Evolutionary conservation across 441 rosid species (phyloP).

Genomic region (Syzygium syzygioides): DNA sequence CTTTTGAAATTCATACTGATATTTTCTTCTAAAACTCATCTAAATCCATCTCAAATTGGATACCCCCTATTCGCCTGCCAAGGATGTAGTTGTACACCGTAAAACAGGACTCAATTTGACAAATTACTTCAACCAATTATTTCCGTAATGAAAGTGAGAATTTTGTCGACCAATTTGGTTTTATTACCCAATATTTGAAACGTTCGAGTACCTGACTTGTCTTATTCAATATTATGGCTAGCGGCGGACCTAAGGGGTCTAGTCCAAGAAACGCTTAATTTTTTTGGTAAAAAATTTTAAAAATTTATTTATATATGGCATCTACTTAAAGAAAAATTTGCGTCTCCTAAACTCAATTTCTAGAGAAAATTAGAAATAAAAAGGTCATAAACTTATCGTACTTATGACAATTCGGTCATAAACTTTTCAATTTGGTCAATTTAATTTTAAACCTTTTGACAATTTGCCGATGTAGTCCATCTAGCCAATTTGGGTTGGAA

Average conservation of each 20-base stretch:
- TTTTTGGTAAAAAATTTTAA: not conserved
- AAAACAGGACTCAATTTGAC: not conserved
- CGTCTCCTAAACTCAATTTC: not conserved
- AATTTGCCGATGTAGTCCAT: too few species aligned
- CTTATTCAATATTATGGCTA: not conserved
- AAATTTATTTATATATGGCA: not conserved
- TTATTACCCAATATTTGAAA: not conserved
- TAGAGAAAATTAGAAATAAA: too few species aligned
- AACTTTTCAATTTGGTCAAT: rapidly evolving
- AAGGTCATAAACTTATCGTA: too few species aligned
- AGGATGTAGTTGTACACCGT: not conserved
- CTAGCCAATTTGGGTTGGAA: rapidly evolving
- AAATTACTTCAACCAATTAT: not conserved
- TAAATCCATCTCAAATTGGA: not conserved
- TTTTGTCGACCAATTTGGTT: not conserved
- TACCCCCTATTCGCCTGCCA: not conserved
- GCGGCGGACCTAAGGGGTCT: not conserved
- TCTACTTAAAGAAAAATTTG: not conserved
- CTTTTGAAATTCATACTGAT: not conserved
- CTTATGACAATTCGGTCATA: rapidly evolving
- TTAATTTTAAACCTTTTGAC: rapidly evolving
- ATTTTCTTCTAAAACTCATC: not conserved
- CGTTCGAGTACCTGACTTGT: not conserved
- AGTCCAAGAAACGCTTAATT: not conserved
- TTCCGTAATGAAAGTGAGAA: not conserved